Evolutionary conservation across 345 rosid genomes (phyloP).

Genomic region (Gossypium ekmanianum): DNA sequence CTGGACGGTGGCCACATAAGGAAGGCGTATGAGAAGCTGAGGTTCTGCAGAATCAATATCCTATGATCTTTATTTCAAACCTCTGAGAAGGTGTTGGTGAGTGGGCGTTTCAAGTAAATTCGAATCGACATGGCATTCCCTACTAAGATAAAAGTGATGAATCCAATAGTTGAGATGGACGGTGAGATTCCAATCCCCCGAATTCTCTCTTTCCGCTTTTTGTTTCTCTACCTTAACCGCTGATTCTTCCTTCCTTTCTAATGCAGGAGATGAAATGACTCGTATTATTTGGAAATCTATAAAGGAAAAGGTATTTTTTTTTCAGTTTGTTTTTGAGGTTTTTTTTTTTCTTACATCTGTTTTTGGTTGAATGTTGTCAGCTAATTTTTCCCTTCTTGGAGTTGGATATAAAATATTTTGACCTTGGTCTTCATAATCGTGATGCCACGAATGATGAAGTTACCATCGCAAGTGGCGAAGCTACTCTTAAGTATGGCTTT

Average conservation of each 20-base stretch:
- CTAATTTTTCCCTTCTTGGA: conserved; percentile 70
- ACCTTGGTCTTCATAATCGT: conserved; percentile 60
- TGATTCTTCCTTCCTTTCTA: not conserved
- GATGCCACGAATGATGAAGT: conserved; percentile 68
- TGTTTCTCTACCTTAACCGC: not conserved
- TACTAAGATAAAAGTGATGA: conserved; percentile 68
- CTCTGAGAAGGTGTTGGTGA: not conserved
- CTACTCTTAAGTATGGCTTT: conserved; percentile 59
- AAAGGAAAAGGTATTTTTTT: conserved; percentile 55
- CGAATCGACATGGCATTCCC: conserved; percentile 40
- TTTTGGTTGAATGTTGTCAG: conserved; percentile 27
- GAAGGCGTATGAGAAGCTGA: not conserved
- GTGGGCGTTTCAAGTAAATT: not conserved
- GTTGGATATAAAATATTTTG: conserved; percentile 66
- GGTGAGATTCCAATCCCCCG: conserved; percentile 33
- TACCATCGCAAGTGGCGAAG: conserved; percentile 62
- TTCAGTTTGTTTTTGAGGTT: not conserved
- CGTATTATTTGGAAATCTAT: conserved; percentile 65
- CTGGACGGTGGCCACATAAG: not conserved
- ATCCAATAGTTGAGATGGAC: conserved; percentile 81
- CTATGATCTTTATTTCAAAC: not conserved
- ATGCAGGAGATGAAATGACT: conserved; percentile 79
- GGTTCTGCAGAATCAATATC: not conserved
- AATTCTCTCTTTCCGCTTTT: not conserved
- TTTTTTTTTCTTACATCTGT: not conserved